These are phyloP conservation scores for Xylariomycetidae sp. DNA, from an alignment of 2,329 filamentous ascomycete species.

Conservation along the genomic window DNA sequence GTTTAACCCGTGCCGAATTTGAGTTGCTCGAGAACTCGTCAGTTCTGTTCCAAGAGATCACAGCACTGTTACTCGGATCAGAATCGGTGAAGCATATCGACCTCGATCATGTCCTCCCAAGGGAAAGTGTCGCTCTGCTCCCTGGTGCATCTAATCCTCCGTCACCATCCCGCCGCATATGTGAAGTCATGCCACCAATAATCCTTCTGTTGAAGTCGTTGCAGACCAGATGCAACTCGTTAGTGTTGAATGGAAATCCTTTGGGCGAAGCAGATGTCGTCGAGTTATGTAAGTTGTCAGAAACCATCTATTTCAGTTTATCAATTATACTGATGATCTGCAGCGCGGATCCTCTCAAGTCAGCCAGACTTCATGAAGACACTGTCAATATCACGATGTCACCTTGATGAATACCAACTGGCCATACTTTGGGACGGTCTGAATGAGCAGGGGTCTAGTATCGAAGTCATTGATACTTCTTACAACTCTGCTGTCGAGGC, in stretches of 20 bases:
- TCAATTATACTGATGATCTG: conserved; percentile 6
- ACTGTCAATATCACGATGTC: conserved; percentile 47
- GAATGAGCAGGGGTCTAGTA: conserved; percentile 36
- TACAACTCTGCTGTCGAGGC: conserved; percentile 49
- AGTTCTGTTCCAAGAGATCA: conserved; percentile 51
- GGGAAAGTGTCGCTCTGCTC: conserved; percentile 12
- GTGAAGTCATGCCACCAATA: conserved; percentile 44
- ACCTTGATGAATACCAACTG: conserved; percentile 45
- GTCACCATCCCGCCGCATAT: conserved; percentile 12
- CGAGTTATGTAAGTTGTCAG: conserved; percentile 37
- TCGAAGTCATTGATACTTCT: conserved; percentile 48
- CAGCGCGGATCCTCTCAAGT: conserved; percentile 24
- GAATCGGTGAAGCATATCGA: conserved; percentile 52
- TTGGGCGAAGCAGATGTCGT: conserved; percentile 43
- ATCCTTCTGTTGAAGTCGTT: conserved; percentile 44
- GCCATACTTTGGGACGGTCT: conserved; percentile 44
- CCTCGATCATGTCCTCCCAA: conserved; percentile 37
- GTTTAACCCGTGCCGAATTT: conserved; percentile 43
- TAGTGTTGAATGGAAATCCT: conserved; percentile 46
- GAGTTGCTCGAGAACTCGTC: conserved; percentile 44
- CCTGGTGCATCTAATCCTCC: conserved; percentile 10
- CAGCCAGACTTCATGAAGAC: conserved; percentile 36
- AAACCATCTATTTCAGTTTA: background rate
- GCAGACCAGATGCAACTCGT: conserved; percentile 44
- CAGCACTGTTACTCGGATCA: conserved; percentile 51